These are phyloP conservation scores for Triticum turgidum DNA, from an alignment of 176 grass and related monocot species.

Conservation along the genomic window DNA sequence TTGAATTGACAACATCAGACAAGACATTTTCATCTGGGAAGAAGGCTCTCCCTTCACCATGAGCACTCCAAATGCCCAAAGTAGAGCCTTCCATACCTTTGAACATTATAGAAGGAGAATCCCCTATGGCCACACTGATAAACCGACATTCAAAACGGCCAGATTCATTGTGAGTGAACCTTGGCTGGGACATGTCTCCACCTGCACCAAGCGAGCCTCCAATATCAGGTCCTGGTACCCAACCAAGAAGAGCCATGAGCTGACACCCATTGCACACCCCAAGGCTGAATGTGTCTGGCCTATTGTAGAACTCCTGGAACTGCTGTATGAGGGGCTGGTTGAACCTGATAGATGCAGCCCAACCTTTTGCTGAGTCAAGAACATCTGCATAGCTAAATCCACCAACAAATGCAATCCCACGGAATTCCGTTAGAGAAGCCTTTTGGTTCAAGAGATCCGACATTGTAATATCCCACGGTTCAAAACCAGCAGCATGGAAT, in stretches of 20 bases:
- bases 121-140: constrained; percentile 61
- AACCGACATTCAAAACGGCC: constrained; percentile 82
- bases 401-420: constrained; percentile 86
- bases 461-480: constrained; percentile 96
- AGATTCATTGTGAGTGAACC: constrained; percentile 95
- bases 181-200: constrained; percentile 79
- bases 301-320: constrained; percentile 81
- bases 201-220: constrained; percentile 56
- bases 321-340: constrained; percentile 70
- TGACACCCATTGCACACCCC: constrained; percentile 94
- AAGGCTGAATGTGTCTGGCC: constrained; percentile 87
- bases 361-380: constrained; percentile 87
- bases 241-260: constrained; percentile 96
- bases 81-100: constrained; percentile 86
- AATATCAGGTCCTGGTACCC: constrained; percentile 72
- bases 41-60: constrained; percentile 78
- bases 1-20: constrained; percentile 48
- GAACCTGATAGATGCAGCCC: constrained; percentile 90
- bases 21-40: constrained; percentile 68
- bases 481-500: constrained; percentile 85
- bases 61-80: constrained; percentile 80
- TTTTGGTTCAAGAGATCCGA: constrained; percentile 58
- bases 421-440: constrained; percentile 56
- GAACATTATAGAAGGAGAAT: constrained; percentile 84
- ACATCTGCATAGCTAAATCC: constrained; percentile 95